These are phyloP conservation scores for Aquilaria yunnanensis DNA, from an alignment of 345 rosid species.

Conservation along the genomic window DNA sequence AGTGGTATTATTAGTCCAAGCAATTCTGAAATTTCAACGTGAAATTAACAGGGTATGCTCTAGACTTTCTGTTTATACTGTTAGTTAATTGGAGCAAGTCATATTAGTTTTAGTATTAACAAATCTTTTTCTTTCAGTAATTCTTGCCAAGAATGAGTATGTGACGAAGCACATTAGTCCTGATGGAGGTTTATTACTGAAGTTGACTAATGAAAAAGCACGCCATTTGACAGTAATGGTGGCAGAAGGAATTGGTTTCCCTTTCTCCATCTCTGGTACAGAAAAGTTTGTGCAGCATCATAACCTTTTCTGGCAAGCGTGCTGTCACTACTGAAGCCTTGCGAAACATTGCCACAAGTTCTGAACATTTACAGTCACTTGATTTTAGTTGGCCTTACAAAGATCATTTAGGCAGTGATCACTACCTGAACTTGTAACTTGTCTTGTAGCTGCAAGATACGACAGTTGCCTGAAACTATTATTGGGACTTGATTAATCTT, in stretches of 20 bases:
- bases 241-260: not conserved
- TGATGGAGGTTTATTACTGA: not conserved
- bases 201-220: not conserved
- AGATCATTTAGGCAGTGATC: not conserved
- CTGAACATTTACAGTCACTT: conserved; percentile 2
- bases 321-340: conserved; percentile 2
- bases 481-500: conserved; percentile 5
- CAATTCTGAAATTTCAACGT: no score
- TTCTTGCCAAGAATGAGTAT: not conserved
- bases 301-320: not conserved
- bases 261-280: not conserved
- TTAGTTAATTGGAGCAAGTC: no score
- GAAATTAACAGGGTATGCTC: no score
- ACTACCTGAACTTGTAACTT: conserved; percentile 4
- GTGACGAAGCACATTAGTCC: not conserved
- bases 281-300: conserved; percentile 9
- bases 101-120: no score
- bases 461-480: not conserved
- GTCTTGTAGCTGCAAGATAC: conserved; percentile 1
- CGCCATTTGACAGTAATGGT: not conserved
- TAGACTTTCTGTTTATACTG: no score
- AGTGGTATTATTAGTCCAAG: no score
- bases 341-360: not conserved
- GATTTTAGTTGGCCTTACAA: not conserved
- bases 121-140: not conserved